Percentiles rank a stretch among this genome's conserved stretches.
Evolutionary conservation across 495 filamentous ascomycete genomes (phyloP).

Genomic region (Aspergillus olivimuriae): DNA sequence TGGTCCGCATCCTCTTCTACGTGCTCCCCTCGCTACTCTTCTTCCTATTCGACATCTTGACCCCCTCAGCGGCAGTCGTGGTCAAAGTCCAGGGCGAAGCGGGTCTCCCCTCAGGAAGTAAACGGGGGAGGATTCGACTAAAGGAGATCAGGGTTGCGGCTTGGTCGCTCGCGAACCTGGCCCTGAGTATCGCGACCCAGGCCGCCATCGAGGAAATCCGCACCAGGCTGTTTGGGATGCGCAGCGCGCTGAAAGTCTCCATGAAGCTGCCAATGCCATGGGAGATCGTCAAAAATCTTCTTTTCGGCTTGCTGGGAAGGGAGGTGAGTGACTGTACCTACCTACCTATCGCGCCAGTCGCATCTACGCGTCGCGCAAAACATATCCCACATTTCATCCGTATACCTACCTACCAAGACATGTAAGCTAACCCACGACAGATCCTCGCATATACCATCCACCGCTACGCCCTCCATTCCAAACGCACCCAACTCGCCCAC

Average conservation of each 20-base stretch:
- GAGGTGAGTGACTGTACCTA: constrained; percentile 39
- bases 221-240: constrained; percentile 40
- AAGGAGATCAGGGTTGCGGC: constrained; percentile 36
- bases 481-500: constrained; percentile 23
- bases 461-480: constrained; percentile 60
- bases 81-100: constrained; percentile 64
- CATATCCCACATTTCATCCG: no score
- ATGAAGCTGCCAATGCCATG: constrained; percentile 57
- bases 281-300: constrained; percentile 47
- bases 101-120: constrained; percentile 56
- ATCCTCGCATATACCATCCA: constrained; percentile 62
- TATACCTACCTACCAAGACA: neutral
- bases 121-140: constrained; percentile 25
- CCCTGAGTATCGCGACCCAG: constrained; percentile 51
- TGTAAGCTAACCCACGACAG: no score
- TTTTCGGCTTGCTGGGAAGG: constrained; percentile 43
- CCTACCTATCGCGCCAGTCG: neutral
- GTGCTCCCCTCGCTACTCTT: constrained; percentile 66
- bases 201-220: constrained; percentile 50
- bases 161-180: constrained; percentile 61
- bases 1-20: constrained; percentile 65
- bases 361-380: neutral
- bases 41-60: constrained; percentile 62
- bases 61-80: constrained; percentile 58
- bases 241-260: constrained; percentile 53